Evolutionary conservation across 1,284 basidiomycete species (phyloP).

Genomic region (Sanghuangporus weigelae): DNA sequence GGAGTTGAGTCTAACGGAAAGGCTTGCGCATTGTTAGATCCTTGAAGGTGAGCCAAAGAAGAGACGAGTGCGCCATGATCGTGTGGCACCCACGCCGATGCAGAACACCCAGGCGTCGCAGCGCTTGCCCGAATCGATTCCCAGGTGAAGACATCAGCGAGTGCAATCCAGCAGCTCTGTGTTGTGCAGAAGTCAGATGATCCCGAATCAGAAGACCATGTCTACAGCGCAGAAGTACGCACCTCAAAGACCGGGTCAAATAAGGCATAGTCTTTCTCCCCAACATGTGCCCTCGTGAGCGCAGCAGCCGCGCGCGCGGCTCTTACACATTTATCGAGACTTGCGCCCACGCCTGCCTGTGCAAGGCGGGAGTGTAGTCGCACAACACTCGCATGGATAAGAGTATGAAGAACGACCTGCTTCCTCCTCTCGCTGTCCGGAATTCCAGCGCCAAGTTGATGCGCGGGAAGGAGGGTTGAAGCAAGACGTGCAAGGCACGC

Average conservation of each 20-base stretch:
- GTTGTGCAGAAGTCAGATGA: conserved; percentile 15
- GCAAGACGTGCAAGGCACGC: conserved; percentile 56
- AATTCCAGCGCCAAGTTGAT: conserved; percentile 53
- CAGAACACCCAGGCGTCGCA: conserved; percentile 31
- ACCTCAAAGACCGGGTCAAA: conserved; percentile 73
- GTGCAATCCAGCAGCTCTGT: conserved; percentile 66
- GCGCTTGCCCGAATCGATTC: conserved; percentile 47
- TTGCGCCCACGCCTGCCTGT: conserved; percentile 47
- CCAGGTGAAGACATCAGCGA: conserved; percentile 57
- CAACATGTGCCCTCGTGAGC: conserved; percentile 54
- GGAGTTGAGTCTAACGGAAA: not conserved
- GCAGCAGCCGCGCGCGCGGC: conserved; percentile 54
- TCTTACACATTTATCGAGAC: conserved; percentile 58
- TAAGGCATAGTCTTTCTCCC: conserved; percentile 54
- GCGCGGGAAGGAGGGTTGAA: conserved; percentile 55
- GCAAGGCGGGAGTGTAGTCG: conserved; percentile 57
- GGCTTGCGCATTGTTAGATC: not conserved
- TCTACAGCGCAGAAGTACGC: conserved; percentile 26
- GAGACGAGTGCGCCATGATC: conserved; percentile 57
- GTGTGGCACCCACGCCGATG: conserved; percentile 52
- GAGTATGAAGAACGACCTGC: conserved; percentile 55
- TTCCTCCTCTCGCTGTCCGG: conserved; percentile 51
- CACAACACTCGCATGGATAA: conserved; percentile 64
- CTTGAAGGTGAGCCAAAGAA: conserved; percentile 44
- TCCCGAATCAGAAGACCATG: not conserved